Base-by-base conservation (phyloP, 345 rosid genomes). In the Eucalyptus coolabah region DNA sequence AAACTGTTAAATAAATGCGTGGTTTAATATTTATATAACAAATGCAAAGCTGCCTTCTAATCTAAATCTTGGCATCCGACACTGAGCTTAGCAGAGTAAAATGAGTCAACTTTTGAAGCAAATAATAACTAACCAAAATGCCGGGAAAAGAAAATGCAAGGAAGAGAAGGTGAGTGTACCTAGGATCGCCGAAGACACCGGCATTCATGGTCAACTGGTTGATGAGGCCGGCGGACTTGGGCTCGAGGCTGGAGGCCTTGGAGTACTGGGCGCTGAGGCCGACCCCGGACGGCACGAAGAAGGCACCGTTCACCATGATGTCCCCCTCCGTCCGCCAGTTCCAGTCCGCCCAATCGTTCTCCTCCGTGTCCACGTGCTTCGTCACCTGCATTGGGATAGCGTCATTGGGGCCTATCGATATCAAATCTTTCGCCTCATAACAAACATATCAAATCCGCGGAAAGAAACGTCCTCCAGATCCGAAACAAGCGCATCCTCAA, bases 311-410 rank as follows among this genome's bases (percentile, higher is more conserved):
- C 88, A 95, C 92, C 97, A 98, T 90, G 8, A 96, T 30, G 91
- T 98, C 99, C 87, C 98, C 99, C 9, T 96, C 99, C 30, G 98
- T 96, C 44, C 99, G 95, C 99, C 99, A 97, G 89, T 98, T 98
- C 99, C 99, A 98, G 30, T 26, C 93, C 7, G 88, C 18, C 99
- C 99, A 97, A 1, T 95, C 94, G 37, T 88, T 88, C 91, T 96
- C 99, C 53, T 93, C 88, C 10, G 97, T 90, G 2, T 96, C 97
- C 93, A 97, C 99, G 60, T 99, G 95, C 93, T 96, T 98, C 10
- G 99, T 98, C 91, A 98, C 99, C 99, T 97, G 90, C 82, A 24
- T 9, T 37, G 82, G 82, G 26, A 72, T 19, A 37, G 15, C 45
- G 82, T 19, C 82, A 37, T 2, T 37, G 28, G 26, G 82, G 45